These are phyloP conservation scores for Moelleriella libera DNA, from an alignment of 2,329 filamentous ascomycete species.

Conservation along the genomic window DNA sequence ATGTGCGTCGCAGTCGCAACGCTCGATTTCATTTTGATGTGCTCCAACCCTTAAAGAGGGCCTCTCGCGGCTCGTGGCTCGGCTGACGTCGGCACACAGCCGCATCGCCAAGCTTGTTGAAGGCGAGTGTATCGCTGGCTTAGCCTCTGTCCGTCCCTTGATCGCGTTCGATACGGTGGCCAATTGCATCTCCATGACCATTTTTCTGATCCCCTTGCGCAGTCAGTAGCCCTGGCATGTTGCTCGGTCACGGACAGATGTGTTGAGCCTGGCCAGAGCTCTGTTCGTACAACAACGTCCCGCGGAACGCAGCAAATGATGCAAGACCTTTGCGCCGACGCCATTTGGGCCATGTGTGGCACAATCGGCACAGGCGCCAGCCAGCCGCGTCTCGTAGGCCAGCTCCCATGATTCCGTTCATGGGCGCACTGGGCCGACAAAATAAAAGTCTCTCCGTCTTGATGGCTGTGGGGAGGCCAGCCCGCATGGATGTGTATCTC, in stretches of 20 bases:
- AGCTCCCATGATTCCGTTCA: no score
- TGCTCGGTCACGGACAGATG: neutral
- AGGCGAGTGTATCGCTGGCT: conserved; percentile 46
- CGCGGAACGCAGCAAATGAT: conserved; percentile 23
- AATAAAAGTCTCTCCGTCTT: conserved; percentile 43
- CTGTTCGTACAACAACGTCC: conserved; percentile 36
- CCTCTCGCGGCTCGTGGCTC: neutral
- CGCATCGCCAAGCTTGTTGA: conserved; percentile 41
- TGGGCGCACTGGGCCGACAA: neutral
- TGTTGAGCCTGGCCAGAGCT: conserved; percentile 33
- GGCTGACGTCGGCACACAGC: conserved; percentile 15
- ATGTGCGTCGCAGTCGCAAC: conserved; percentile 32
- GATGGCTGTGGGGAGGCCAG: conserved; percentile 43
- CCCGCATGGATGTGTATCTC: conserved; percentile 51
- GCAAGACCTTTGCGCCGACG: conserved; percentile 36
- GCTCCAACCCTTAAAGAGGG: neutral
- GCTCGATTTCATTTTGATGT: conserved; percentile 45
- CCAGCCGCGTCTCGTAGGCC: no score
- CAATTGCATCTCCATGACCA: conserved; percentile 47
- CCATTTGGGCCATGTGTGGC: conserved; percentile 45
- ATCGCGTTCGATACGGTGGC: conserved; percentile 46
- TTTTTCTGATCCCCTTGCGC: conserved; percentile 48
- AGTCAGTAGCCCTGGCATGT: conserved; percentile 20
- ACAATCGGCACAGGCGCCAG: conserved; percentile 29
- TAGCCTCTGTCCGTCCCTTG: conserved; percentile 46